A percentile compares a stretch with the other conserved stretches of the same genome.
phyloP scores from a whole-genome alignment of 495 filamentous ascomycete species.

The Xylona heveae region DNA sequence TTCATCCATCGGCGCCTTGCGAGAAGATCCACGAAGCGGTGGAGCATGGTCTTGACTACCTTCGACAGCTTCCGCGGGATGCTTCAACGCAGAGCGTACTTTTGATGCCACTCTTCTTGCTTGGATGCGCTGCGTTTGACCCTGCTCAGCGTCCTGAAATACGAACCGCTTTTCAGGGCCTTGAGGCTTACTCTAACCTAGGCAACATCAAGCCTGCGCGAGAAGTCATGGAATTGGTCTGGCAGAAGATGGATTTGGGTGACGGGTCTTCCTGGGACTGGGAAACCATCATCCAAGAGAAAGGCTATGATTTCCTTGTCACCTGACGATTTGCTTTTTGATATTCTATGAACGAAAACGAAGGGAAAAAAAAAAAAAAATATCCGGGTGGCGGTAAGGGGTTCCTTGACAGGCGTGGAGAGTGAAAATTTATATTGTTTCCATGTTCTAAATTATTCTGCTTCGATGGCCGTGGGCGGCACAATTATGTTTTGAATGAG shows the following conservation, averaged over 20 bases:
- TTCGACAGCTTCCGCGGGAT: slow-evolving; percentile 38
- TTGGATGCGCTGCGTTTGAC: slow-evolving; percentile 71
- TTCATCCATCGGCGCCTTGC: slow-evolving; percentile 49
- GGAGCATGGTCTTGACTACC: slow-evolving; percentile 48
- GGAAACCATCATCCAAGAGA: slow-evolving; percentile 55
- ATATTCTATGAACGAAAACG: no score
- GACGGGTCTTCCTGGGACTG: slow-evolving; percentile 75
- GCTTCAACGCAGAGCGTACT: slow-evolving; percentile 54
- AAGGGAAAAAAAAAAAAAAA: no score
- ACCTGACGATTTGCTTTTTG: slow-evolving; percentile 22
- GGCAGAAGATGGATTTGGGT: slow-evolving; percentile 60
- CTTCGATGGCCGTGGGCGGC: no score
- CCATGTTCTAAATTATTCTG: no score
- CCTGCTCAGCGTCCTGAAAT: slow-evolving; percentile 47
- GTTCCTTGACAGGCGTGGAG: no score
- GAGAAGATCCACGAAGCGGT: slow-evolving; percentile 52
- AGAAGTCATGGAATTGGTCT: slow-evolving; percentile 57
- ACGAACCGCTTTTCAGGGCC: slow-evolving; percentile 39
- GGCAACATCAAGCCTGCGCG: slow-evolving; percentile 61
- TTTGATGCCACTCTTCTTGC: slow-evolving; percentile 69
- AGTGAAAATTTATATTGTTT: no score
- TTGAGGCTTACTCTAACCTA: slow-evolving; percentile 59
- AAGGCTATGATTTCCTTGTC: slow-evolving; percentile 68
- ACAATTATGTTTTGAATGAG: no score
- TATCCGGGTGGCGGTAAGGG: no score